Conservation (phyloP, 768 basidiomycete genomes). For the Russula sp. region DNA sequence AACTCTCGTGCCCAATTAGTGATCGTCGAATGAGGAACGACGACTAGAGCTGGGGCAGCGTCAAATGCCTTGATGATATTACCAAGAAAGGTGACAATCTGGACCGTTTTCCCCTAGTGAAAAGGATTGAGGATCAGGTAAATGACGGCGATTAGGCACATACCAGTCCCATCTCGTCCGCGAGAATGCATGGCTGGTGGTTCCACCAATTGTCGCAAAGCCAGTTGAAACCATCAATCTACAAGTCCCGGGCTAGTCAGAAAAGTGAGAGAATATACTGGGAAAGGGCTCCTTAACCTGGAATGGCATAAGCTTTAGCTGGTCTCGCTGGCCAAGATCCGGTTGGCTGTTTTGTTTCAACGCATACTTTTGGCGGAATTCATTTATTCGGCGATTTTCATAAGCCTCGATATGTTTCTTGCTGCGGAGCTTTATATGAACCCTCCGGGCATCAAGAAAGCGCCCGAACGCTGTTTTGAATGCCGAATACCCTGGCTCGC, state of each 20-base stretch:
- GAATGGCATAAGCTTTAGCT: constrained; percentile 78
- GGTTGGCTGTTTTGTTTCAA: constrained; percentile 43
- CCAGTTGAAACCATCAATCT: constrained; percentile 84
- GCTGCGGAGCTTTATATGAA: constrained; percentile 51
- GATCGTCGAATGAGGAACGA: constrained; percentile 95
- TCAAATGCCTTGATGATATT: constrained; percentile 48
- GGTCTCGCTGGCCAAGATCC: constrained; percentile 56
- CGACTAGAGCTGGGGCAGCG: constrained; percentile 76
- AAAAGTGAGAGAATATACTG: neutral
- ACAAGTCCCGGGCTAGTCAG: neutral
- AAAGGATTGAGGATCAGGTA: neutral
- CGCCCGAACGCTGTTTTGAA: constrained; percentile 63
- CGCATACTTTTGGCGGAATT: constrained; percentile 42
- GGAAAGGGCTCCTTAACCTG: constrained; percentile 46
- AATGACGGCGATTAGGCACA: constrained; percentile 19
- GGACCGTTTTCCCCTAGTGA: constrained; percentile 81
- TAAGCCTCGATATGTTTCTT: constrained; percentile 39
- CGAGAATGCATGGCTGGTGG: constrained; percentile 78
- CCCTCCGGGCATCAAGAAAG: constrained; percentile 56
- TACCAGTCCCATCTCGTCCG: constrained; percentile 97
- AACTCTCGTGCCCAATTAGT: constrained; percentile 96
- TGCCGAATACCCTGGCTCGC: constrained; percentile 51
- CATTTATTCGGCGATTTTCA: constrained; percentile 50
- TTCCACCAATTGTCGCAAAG: constrained; percentile 86
- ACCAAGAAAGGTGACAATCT: constrained; percentile 81